Conservation (phyloP, 768 basidiomycete species). For the Russula sp. region DNA sequence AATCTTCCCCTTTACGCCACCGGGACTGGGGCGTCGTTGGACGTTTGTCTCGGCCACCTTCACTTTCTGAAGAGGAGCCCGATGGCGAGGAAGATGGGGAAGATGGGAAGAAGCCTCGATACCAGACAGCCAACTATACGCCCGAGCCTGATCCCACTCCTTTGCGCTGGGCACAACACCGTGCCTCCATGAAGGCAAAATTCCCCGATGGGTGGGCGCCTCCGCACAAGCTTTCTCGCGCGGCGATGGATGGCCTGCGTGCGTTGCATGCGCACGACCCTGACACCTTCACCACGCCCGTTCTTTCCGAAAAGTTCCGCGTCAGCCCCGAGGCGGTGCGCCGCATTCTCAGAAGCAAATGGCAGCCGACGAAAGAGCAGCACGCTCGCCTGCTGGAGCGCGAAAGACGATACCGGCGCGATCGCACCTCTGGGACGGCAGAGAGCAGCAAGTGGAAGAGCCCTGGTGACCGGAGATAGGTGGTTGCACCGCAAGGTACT, state of each 20-base stretch:
- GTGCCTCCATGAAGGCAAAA: conserved; percentile 30
- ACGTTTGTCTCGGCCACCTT: conserved; percentile 11
- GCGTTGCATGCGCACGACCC: conserved; percentile 41
- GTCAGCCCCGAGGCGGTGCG: conserved; percentile 48
- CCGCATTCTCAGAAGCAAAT: conserved; percentile 44
- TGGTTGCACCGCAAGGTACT: neutral
- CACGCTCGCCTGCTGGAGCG: conserved; percentile 28
- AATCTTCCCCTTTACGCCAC: neutral
- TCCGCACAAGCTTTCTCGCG: conserved; percentile 45
- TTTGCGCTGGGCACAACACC: conserved; percentile 28
- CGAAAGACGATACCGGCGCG: conserved; percentile 27
- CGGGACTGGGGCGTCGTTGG: conserved; percentile 21
- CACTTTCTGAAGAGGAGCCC: neutral
- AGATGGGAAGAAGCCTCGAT: conserved; percentile 14
- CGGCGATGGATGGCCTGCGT: conserved; percentile 48
- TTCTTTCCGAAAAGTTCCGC: conserved; percentile 42
- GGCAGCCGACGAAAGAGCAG: conserved; percentile 35
- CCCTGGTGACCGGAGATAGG: neutral
- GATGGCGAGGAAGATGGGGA: conserved; percentile 1
- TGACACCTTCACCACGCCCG: conserved; percentile 35
- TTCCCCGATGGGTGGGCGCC: conserved; percentile 45
- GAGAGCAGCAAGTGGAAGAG: conserved; percentile 3
- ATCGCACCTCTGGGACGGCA: conserved; percentile 17
- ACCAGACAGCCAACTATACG: conserved; percentile 19
- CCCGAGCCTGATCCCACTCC: conserved; percentile 26